Evolutionary conservation across 164 flowering plant genomes (phyloP), one percentile per base, ranked within the genome.

Genomic region (Chloranthus sessilifolius): DNA sequence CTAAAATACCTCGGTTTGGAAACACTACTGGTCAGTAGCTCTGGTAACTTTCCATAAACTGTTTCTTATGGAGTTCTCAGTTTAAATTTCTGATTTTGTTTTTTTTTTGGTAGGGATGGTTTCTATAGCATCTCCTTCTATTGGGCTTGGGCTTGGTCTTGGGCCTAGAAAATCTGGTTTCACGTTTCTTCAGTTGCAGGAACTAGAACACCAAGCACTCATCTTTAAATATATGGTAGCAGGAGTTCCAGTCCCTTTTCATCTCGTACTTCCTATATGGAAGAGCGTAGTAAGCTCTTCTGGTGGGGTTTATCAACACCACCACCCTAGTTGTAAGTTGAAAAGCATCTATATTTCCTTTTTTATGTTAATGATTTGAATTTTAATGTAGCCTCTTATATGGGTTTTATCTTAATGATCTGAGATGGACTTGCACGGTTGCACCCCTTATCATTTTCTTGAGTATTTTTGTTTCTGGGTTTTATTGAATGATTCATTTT

Each of bases 201-300:
- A 80, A 51, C 70, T 81, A 3, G 73, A 74, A 55, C 79, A 66
- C 26, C 82, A 78, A 52, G 60, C 74, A 17, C 62, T 68, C n/a
- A 74, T 71, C 39, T 78, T 44, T 58, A 74, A 70, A 48, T 69
- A 72, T 65, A 71, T 77, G 56, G 66, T 60, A 19, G 77, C 76
- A 28, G 77, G 76, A 5, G 50, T 69, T 2, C 73, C 76, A 8
- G 74, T 80, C 5, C 78, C 82, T n/a, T 56, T 55, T 25, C 68
- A 73, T 43, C 79, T 77, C n/a, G 60, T 80, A 17, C 53, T 59
- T 20, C 82, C 86, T 5, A 67, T 80, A 21, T 76, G 75, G 78
- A 77, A 73, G 47, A 77, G 82, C 45, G 65, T 74, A 17, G 61
- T 56, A 9, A 33, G 50, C 46, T 71, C 77, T 34, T 30, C 31